Percentiles rank a stretch among this genome's conserved stretches.
phyloP scores from a whole-genome alignment of 305 asterid genomes.

The Solanum hybrid region DNA sequence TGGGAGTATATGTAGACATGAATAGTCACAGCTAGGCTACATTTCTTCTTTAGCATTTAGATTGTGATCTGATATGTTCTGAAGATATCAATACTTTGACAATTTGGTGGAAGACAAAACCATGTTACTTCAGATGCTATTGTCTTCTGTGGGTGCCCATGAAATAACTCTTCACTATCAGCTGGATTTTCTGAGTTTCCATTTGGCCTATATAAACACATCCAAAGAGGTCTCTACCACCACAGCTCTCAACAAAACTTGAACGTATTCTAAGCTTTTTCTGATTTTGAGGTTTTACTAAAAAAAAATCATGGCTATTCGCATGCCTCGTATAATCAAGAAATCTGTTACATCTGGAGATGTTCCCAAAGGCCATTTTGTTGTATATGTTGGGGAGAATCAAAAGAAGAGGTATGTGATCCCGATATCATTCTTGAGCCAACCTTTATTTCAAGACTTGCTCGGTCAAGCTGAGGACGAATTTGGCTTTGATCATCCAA shows the following conservation, averaged over 20 bases:
- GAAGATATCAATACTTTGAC: not conserved
- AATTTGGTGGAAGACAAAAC: not conserved
- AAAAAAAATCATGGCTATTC: not conserved
- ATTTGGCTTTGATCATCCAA: not conserved
- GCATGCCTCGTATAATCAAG: not conserved
- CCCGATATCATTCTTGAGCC: not conserved
- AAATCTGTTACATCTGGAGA: not conserved
- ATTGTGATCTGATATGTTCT: not conserved
- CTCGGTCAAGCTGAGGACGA: not conserved
- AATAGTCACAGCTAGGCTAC: not conserved
- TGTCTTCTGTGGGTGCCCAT: not conserved
- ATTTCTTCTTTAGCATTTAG: not conserved
- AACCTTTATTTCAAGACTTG: not conserved
- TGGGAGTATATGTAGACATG: not conserved
- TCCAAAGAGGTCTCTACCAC: not conserved
- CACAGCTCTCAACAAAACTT: not conserved
- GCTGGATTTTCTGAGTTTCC: not conserved
- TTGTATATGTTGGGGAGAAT: not conserved
- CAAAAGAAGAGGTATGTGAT: not conserved
- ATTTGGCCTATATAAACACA: not conserved
- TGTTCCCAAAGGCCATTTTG: not conserved
- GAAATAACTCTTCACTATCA: not conserved
- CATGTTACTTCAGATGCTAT: not conserved
- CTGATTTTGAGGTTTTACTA: not conserved
- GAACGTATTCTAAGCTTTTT: not conserved